phyloP scores from a whole-genome alignment of 2,329 filamentous ascomycete species.

The Monosporascus sp. region DNA sequence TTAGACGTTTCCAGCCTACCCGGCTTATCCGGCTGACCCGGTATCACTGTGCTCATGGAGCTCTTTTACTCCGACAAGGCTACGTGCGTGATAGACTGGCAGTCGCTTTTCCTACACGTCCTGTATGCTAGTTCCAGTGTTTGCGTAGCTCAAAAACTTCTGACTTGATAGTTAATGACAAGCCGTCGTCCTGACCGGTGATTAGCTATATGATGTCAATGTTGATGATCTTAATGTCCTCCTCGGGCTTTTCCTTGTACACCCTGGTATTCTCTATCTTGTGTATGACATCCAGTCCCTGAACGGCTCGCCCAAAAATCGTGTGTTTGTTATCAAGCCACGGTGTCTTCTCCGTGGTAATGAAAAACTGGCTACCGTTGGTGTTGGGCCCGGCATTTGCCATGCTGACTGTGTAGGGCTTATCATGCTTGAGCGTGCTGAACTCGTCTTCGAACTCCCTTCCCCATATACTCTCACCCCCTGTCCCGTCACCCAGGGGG shows the following conservation, averaged over 20 bases:
- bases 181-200: not conserved
- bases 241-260: constrained; percentile 87
- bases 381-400: constrained; percentile 94
- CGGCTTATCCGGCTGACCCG: no score
- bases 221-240: constrained; percentile 95
- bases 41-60: no score
- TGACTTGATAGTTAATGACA: not conserved
- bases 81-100: no score
- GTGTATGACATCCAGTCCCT: constrained; percentile 90
- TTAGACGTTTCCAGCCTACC: no score
- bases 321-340: constrained; percentile 97
- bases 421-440: constrained; percentile 84
- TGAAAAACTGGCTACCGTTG: constrained; percentile 96
- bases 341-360: constrained; percentile 93
- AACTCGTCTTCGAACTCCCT: constrained; percentile 91
- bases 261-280: constrained; percentile 89
- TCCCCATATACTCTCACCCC: constrained; percentile 91
- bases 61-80: no score
- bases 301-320: constrained; percentile 85
- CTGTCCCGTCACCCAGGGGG: constrained; percentile 81
- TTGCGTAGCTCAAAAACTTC: not conserved
- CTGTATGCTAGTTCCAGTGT: not conserved
- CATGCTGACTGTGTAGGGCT: constrained; percentile 95
- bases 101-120: no score
- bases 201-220: constrained; percentile 55